These are phyloP conservation scores for Plectranthus barbatus DNA, from an alignment of 257 asterid genomes.

Conservation along the genomic window DNA sequence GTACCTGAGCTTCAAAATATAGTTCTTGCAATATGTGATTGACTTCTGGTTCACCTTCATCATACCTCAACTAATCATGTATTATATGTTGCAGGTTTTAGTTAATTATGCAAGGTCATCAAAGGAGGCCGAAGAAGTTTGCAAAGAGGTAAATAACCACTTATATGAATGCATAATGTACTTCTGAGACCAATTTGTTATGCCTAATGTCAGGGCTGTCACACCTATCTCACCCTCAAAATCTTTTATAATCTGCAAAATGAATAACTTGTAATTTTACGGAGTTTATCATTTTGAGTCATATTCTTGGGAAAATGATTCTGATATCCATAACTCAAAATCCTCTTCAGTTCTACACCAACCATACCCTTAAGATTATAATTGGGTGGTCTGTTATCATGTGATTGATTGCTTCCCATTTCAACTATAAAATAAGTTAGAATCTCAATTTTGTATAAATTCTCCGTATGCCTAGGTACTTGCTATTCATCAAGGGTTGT, in stretches of 20 bases:
- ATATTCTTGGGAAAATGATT: neutral
- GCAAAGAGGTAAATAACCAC: slow-evolving; percentile 45
- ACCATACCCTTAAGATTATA: neutral
- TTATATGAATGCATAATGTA: slow-evolving; percentile 1
- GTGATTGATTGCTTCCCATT: neutral
- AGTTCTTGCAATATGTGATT: neutral
- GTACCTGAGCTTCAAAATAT: neutral
- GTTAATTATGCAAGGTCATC: slow-evolving; percentile 98
- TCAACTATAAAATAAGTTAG: neutral
- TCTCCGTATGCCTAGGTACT: neutral
- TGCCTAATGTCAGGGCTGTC: neutral
- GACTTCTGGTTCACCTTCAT: neutral
- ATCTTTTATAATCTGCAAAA: neutral
- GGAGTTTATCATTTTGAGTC: neutral
- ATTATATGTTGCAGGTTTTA: slow-evolving; percentile 50
- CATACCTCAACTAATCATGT: slow-evolving; percentile 3
- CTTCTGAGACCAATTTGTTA: neutral
- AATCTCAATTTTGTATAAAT: neutral
- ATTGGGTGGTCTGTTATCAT: neutral
- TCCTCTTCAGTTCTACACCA: neutral
- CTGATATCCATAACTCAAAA: neutral
- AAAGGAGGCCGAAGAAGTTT: slow-evolving; percentile 94
- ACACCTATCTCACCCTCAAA: neutral
- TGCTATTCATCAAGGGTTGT: neutral
- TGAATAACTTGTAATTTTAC: neutral